phyloP scores from a whole-genome alignment of 1,284 basidiomycete genomes.

The Trichosporon sp. region DNA sequence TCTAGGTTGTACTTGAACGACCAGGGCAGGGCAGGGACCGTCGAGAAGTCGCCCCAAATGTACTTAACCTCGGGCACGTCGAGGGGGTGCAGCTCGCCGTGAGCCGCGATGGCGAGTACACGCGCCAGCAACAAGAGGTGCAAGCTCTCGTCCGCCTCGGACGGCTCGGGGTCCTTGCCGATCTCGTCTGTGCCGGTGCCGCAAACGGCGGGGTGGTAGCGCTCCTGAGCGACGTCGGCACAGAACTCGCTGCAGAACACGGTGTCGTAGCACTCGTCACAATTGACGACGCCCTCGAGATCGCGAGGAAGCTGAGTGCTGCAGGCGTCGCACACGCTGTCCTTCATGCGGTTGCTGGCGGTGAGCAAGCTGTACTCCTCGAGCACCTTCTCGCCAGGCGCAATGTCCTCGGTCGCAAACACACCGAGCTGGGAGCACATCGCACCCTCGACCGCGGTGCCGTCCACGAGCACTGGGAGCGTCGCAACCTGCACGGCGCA shows the following conservation, averaged over 20 bases:
- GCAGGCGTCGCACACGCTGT: conserved; percentile 32
- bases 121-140: conserved; percentile 28
- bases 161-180: conserved; percentile 26
- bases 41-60: conserved; percentile 31
- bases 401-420: conserved; percentile 31
- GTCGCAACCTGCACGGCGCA: conserved; percentile 25
- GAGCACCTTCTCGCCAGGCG: conserved; percentile 29
- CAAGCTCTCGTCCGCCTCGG: conserved; percentile 27
- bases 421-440: conserved; percentile 29
- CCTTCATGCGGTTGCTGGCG: conserved; percentile 28
- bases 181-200: conserved; percentile 27
- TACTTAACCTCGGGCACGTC: conserved; percentile 30
- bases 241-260: conserved; percentile 29
- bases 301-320: conserved; percentile 23
- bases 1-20: conserved; percentile 31
- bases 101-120: conserved; percentile 28
- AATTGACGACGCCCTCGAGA: conserved; percentile 18
- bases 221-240: conserved; percentile 23
- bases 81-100: conserved; percentile 26
- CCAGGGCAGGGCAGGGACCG: conserved; percentile 24
- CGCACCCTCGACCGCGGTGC: conserved; percentile 12
- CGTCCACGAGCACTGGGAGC: conserved; percentile 25
- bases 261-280: conserved; percentile 28
- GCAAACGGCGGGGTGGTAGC: conserved; percentile 32
- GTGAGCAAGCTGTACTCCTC: conserved; percentile 30